A percentile compares a stretch with the other conserved stretches of the same genome.
Evolutionary conservation across 1,284 basidiomycete species (phyloP).

Genomic region (Apiotrichum gamsii): DNA sequence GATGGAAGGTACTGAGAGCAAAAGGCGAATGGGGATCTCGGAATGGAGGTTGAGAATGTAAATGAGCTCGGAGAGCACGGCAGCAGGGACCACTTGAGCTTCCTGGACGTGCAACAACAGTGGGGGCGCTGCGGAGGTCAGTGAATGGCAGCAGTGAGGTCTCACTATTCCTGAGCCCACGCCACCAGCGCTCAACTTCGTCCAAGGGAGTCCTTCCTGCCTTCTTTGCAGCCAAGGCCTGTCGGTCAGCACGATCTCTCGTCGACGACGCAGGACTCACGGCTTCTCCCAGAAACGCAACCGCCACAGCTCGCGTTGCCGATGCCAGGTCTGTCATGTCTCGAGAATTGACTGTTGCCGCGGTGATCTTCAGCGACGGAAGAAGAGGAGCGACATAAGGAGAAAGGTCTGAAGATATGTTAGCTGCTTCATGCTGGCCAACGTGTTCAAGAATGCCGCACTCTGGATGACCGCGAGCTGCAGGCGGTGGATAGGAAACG

Average conservation of each 20-base stretch:
- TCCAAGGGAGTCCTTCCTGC: constrained; percentile 32
- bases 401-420: constrained; percentile 20
- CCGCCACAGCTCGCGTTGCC: constrained; percentile 23
- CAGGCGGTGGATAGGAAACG: constrained; percentile 21
- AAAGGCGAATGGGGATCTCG: constrained; percentile 24
- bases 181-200: constrained; percentile 35
- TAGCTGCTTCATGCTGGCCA: not conserved
- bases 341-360: constrained; percentile 19
- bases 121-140: constrained; percentile 14
- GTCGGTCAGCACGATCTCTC: constrained; percentile 1
- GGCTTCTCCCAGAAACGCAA: constrained; percentile 29
- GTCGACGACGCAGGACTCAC: constrained; percentile 12
- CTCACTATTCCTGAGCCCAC: constrained; percentile 17
- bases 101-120: constrained; percentile 34
- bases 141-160: not conserved
- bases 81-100: constrained; percentile 27
- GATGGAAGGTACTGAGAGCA: constrained; percentile 36
- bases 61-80: constrained; percentile 30
- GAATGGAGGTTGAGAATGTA: constrained; percentile 33
- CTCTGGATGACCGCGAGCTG: constrained; percentile 36
- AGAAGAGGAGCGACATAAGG: constrained; percentile 12
- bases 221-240: constrained; percentile 23
- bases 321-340: constrained; percentile 27
- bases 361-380: not conserved
- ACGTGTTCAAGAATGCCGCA: constrained; percentile 9